Base-by-base conservation (phyloP, 2,329 filamentous ascomycete species). In the Curvularia spicifera region DNA sequence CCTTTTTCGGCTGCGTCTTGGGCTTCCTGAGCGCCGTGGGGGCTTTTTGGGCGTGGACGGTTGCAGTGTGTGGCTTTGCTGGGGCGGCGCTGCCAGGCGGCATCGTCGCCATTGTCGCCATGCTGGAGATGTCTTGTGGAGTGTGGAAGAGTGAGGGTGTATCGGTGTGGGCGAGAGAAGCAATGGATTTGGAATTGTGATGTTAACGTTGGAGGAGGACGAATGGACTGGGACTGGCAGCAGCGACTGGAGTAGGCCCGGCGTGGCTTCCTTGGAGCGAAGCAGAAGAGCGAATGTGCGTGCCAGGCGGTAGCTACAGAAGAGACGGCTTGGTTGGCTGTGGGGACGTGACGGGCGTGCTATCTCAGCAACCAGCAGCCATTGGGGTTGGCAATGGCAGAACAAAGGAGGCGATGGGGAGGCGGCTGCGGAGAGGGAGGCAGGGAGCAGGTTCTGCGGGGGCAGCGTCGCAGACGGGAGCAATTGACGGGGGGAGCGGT, bases 1-100 rank as follows among this genome's bases (percentile, higher is more conserved):
- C 81, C 79, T 84, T 88, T 62, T 84, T 77, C 12, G 60, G 18
- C 45, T 47, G 48, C 39, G 44, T 26, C 47, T 68, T 70, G 56
- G 61, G 59, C 52, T 65, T 63, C 50, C 65, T 69, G 49, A 59
- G 56, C 39, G 54, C 54, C n/a, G 49, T 49, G 24, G 58, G 44
- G 13, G 42, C 42, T 43, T 65, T 67, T 10, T 58, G 51, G 35
- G 60, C 40, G 43, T 63, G 63, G 60, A 49, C 43, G 33, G 33
- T 35, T 35, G 33, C 12, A 3, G 12, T 15, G 33, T 31, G 29
- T 31, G 29, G 29, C 29, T 31, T 31, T 10, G 9, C 29, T 31
- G 9, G 29, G 29, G 29, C 29, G 4, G 29, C 29, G 29, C 29
- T 12, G 29, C 29, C 29, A 31, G 29, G 29, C 29, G 29, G 29